A percentile compares a stretch with the other conserved stretches of the same genome.
phyloP scores from a whole-genome alignment of 768 basidiomycete genomes.

The Dioszegia hungarica region DNA sequence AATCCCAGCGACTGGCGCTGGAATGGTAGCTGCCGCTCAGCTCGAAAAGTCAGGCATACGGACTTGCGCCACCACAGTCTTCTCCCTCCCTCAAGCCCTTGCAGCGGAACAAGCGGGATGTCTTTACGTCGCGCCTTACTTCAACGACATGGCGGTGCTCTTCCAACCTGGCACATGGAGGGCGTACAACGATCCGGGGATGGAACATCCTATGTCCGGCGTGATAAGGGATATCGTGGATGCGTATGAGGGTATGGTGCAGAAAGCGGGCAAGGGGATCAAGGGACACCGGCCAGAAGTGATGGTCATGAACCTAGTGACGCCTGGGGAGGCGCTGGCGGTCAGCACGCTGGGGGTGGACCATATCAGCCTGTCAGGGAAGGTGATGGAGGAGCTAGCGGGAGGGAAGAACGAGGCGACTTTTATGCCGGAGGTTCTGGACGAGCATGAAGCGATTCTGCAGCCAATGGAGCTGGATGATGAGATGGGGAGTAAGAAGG shows the following conservation, averaged over 20 bases:
- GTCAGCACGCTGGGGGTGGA: slow-evolving; percentile 7
- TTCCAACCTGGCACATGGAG: slow-evolving; percentile 1
- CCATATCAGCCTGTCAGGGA: slow-evolving; percentile 5
- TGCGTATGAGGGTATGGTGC: neutral
- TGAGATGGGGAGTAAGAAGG: neutral
- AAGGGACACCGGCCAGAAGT: neutral
- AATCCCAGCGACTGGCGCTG: slow-evolving; percentile 57
- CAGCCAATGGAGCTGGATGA: neutral
- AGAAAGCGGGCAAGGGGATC: neutral
- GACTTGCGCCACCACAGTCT: slow-evolving; percentile 57
- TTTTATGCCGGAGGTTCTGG: neutral
- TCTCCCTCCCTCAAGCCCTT: slow-evolving; percentile 56
- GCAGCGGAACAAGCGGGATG: slow-evolving; percentile 58
- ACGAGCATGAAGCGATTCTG: neutral
- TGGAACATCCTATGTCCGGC: slow-evolving; percentile 8
- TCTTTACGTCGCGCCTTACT: slow-evolving; percentile 57
- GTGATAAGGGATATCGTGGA: slow-evolving; percentile 6
- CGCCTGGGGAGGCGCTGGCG: slow-evolving; percentile 7
- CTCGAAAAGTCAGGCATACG: slow-evolving; percentile 54
- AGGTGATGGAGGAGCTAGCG: slow-evolving; percentile 2
- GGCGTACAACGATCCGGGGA: slow-evolving; percentile 6
- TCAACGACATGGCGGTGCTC: slow-evolving; percentile 47
- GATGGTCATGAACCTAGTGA: slow-evolving; percentile 4
- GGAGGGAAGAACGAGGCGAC: neutral
- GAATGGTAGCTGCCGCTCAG: slow-evolving; percentile 54